phyloP scores from a whole-genome alignment of 805 yeast species.

The Metschnikowia gelsemii region DNA sequence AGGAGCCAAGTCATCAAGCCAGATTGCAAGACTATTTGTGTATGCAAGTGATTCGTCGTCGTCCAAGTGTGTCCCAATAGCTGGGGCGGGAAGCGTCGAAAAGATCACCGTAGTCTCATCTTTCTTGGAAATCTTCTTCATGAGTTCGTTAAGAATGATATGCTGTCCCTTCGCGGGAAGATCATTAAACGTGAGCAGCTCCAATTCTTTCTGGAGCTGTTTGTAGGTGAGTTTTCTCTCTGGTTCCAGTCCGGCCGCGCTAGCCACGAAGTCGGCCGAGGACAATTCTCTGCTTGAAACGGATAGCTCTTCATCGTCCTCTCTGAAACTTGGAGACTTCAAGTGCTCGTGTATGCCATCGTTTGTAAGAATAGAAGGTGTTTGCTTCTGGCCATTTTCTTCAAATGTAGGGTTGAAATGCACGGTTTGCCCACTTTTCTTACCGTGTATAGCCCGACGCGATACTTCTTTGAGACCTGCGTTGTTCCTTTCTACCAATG shows the following conservation, averaged over 20 bases:
- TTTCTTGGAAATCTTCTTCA: conserved; percentile 59
- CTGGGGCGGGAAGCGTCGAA: conserved; percentile 88
- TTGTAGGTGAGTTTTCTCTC: conserved; percentile 27
- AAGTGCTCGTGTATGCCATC: conserved; percentile 37
- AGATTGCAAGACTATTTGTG: conserved; percentile 68
- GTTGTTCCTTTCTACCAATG: conserved; percentile 8
- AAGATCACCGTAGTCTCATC: conserved; percentile 67
- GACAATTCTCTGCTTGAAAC: conserved; percentile 5
- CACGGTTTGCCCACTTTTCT: conserved; percentile 1
- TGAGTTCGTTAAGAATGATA: conserved; percentile 79
- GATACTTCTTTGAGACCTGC: conserved; percentile 7
- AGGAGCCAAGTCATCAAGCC: conserved; percentile 86
- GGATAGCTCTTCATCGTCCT: conserved; percentile 23
- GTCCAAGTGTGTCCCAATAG: conserved; percentile 73
- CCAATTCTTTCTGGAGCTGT: conserved; percentile 39
- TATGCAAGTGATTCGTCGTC: conserved; percentile 71
- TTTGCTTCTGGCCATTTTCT: conserved; percentile 13
- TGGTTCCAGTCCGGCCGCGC: background rate
- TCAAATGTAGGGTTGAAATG: conserved; percentile 12
- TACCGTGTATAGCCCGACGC: conserved; percentile 5
- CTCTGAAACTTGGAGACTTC: conserved; percentile 35
- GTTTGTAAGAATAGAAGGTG: conserved; percentile 39
- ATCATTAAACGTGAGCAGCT: conserved; percentile 63
- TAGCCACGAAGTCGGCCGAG: background rate
- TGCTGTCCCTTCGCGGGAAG: conserved; percentile 93